Percentiles rank a stretch among this genome's conserved stretches.
Conservation (phyloP, 2,329 filamentous ascomycete genomes). For the Geosmithia flava region DNA sequence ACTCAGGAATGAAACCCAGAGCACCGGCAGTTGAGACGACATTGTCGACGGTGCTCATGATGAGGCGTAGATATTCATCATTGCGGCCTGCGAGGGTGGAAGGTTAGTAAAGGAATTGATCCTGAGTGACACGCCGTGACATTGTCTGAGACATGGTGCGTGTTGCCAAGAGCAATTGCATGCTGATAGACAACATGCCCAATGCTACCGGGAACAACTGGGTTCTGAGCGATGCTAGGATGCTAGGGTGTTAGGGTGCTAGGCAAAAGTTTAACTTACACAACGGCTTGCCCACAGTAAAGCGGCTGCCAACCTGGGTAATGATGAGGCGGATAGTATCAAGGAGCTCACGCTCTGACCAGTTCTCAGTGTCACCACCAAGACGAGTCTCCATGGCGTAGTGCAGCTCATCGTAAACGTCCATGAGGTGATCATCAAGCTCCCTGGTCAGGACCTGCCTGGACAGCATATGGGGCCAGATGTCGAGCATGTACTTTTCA, state of each 20-base stretch:
- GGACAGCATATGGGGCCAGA: conserved; percentile 18
- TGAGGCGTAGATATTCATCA: conserved; percentile 17
- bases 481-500: conserved; percentile 16
- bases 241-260: no score
- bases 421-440: conserved; percentile 16
- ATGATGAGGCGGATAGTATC: conserved; percentile 14
- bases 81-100: conserved; percentile 8
- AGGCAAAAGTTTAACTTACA: neutral
- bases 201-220: no score
- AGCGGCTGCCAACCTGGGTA: conserved; percentile 16
- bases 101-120: no score
- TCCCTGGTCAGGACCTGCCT: conserved; percentile 18
- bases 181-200: no score
- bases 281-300: conserved; percentile 13
- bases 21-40: conserved; percentile 19
- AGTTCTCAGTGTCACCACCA: conserved; percentile 17
- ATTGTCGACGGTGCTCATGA: conserved; percentile 15
- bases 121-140: no score
- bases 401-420: conserved; percentile 16
- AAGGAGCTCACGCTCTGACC: conserved; percentile 19
- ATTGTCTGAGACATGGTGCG: no score
- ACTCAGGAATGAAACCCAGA: conserved; percentile 14
- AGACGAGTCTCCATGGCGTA: conserved; percentile 20
- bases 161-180: no score
- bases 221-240: no score